phyloP scores from a whole-genome alignment of 129 eudicot genomes.

The Smallanthus sonchifolius region DNA sequence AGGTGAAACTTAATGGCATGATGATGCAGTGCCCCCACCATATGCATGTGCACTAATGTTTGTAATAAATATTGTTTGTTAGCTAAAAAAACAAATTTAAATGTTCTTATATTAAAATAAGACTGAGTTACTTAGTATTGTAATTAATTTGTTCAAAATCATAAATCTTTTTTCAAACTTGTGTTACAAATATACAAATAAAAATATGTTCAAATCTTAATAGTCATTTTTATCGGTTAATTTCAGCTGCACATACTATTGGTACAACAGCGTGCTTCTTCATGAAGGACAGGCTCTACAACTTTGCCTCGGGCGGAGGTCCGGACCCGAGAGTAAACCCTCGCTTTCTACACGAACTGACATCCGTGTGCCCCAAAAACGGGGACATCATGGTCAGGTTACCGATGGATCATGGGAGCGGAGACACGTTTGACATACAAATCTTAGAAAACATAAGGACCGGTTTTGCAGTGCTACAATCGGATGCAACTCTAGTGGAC shows the following conservation, averaged over 20 bases:
- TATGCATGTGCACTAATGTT: slow-evolving; percentile 2
- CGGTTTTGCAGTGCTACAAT: slow-evolving; percentile 63
- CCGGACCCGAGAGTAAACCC: slow-evolving; percentile 68
- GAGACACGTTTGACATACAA: slow-evolving; percentile 41
- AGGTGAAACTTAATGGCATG: slow-evolving; percentile 10
- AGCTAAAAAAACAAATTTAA: neutral
- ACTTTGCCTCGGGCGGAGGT: slow-evolving; percentile 34
- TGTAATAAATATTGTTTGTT: neutral
- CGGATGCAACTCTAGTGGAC: slow-evolving; percentile 55
- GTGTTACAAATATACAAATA: neutral
- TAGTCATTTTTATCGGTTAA: neutral
- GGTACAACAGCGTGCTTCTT: slow-evolving; percentile 81
- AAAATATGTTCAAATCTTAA: neutral
- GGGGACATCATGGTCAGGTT: slow-evolving; percentile 36
- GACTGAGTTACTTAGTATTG: neutral
- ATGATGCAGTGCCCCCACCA: slow-evolving; percentile 3
- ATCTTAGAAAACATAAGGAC: slow-evolving; percentile 45
- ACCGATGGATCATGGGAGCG: slow-evolving; percentile 56
- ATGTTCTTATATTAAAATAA: neutral
- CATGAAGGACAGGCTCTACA: slow-evolving; percentile 59
- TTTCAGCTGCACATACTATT: slow-evolving; percentile 77
- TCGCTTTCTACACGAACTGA: slow-evolving; percentile 43
- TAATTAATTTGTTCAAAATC: neutral
- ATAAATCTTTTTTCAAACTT: neutral
- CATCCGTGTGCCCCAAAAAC: slow-evolving; percentile 41